Evolutionary conservation across 2,329 filamentous ascomycete species (phyloP), one percentile per base, ranked within the genome.

Genomic region (Mycocentrospora acerina): DNA sequence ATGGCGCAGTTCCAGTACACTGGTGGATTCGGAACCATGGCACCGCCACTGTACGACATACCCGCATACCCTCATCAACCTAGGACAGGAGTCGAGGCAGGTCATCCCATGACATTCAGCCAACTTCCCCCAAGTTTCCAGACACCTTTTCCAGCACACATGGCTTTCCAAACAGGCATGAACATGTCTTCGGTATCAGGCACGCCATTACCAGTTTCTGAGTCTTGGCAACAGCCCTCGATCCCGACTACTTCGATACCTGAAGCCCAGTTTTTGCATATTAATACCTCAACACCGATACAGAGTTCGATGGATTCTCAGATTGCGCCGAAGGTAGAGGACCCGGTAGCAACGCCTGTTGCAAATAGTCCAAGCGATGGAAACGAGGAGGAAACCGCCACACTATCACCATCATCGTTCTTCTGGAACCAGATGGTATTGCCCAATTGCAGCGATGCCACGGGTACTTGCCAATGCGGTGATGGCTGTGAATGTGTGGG

Each of bases 401-500:
- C 59, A 2, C 51, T 70, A 0, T 70, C 67, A 2, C 64, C 66
- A 0, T 66, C 65, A 4, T 57, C 62, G 0, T 70, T 61, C 40
- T 62, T 67, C 37, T 64, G 64, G 58, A 60, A 65, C 33, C 53
- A 66, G 31, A 54, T 68, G 45, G 56, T 55, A 0, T 46, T 69
- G 2, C 66, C 67, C 5, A 55, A 68, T 12, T 78, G 76, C 51
- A 70, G 68, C 24, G 71, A 78, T 42, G 57, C 67, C 3, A 73
- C 69, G 5, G 75, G 75, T 3, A 76, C 69, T 17, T 79, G 75
- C 40, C 72, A 73, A 45, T 79, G 76, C 40, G 74, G 73, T 12
- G 71, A 71, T 38, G 74, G 75, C 26, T 79, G 75, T 48, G 68
- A 60, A 37, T 79, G 76, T 46, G 64, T 74, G n/a, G 75, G 74